Evolutionary conservation across 2,329 filamentous ascomycete species (phyloP).

Genomic region (Aspergillus floridensis): DNA sequence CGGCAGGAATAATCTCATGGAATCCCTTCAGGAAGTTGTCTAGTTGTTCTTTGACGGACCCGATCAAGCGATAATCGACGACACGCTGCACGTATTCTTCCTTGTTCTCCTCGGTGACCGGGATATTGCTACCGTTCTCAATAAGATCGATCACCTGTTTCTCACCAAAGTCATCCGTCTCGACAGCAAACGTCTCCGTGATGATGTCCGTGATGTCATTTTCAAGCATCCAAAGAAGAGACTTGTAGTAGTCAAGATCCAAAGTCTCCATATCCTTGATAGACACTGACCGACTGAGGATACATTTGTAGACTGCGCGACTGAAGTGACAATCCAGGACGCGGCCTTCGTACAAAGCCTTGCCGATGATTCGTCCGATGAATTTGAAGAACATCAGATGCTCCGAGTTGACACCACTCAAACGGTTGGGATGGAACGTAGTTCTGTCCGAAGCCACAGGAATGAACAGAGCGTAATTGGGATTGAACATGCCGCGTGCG

Average conservation of each 20-base stretch:
- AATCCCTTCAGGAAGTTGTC: slow-evolving; percentile 92
- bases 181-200: slow-evolving; percentile 91
- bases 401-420: slow-evolving; percentile 90
- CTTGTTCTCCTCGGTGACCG: slow-evolving; percentile 97
- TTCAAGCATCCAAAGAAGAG: slow-evolving; percentile 94
- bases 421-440: slow-evolving; percentile 96
- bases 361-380: slow-evolving; percentile 96
- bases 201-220: slow-evolving; percentile 99
- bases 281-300: slow-evolving; percentile 89
- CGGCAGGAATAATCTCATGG: slow-evolving; percentile 95
- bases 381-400: slow-evolving; percentile 99
- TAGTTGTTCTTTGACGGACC: slow-evolving; percentile 91
- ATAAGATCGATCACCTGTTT: slow-evolving; percentile 83
- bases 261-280: slow-evolving; percentile 99
- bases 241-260: slow-evolving; percentile 98
- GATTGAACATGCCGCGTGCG: slow-evolving; percentile 96
- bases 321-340: slow-evolving; percentile 98
- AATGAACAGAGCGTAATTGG: slow-evolving; percentile 93
- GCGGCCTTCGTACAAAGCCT: slow-evolving; percentile 92
- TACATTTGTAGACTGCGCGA: slow-evolving; percentile 96
- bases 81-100: slow-evolving; percentile 94
- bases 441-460: slow-evolving; percentile 96
- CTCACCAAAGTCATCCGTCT: slow-evolving; percentile 91
- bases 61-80: slow-evolving; percentile 88
- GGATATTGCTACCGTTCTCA: slow-evolving; percentile 82